Evolutionary conservation across 371 early-diverging fungal genomes (phyloP).

Genomic region (Zancudomyces culisetae): DNA sequence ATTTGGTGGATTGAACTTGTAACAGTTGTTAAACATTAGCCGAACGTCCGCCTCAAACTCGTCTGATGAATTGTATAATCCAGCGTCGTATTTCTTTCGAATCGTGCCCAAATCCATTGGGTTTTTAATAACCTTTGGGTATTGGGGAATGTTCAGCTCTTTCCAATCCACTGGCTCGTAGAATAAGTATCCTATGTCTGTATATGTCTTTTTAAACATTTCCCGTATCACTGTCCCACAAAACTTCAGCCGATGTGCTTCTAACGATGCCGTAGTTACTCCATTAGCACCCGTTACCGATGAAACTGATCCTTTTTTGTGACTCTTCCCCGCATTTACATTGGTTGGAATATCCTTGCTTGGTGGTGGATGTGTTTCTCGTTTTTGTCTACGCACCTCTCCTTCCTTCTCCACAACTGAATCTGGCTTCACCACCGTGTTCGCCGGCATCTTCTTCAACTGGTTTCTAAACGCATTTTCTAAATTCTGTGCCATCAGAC

Average conservation of each 20-base stretch:
- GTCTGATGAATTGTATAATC: conserved; percentile 44
- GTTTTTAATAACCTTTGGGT: conserved; percentile 75
- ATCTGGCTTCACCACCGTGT: background rate
- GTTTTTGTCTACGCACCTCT: background rate
- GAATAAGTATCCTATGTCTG: conserved; percentile 58
- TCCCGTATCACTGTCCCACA: conserved; percentile 54
- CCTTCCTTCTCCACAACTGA: background rate
- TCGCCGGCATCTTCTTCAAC: conserved; percentile 16
- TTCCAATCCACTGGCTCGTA: conserved; percentile 84
- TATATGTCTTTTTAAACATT: conserved; percentile 49
- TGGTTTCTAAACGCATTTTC: conserved; percentile 51
- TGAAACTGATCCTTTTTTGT: background rate
- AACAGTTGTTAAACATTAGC: conserved; percentile 86
- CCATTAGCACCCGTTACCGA: background rate
- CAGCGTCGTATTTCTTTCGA: conserved; percentile 55
- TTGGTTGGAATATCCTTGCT: conserved; percentile 17
- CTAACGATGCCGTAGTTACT: background rate
- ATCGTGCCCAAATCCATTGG: conserved; percentile 98
- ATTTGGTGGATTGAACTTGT: conserved; percentile 74
- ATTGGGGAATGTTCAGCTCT: conserved; percentile 81
- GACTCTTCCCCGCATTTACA: too few species aligned
- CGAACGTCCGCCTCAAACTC: conserved; percentile 75
- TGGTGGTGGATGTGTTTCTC: conserved; percentile 46
- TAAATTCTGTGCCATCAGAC: conserved; percentile 50
- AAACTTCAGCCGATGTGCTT: conserved; percentile 17